Conservation (phyloP, 768 basidiomycete genomes). For the Coprinellus micaceus region DNA sequence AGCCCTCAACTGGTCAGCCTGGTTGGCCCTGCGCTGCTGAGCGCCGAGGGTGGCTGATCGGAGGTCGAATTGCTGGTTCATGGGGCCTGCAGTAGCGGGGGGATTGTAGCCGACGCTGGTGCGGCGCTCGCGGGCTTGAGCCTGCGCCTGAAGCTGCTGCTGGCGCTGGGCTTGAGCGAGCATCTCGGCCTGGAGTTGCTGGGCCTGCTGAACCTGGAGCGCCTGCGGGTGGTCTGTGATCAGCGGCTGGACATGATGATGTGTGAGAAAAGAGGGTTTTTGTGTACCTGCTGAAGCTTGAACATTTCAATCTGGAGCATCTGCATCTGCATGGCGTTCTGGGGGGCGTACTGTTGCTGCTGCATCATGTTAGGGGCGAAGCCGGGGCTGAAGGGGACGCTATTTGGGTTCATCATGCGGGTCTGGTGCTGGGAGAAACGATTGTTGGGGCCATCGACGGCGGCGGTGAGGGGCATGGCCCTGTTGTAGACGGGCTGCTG, state of each 20-base stretch:
- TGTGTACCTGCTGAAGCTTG: slow-evolving; percentile 84
- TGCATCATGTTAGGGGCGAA: slow-evolving; percentile 52
- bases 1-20: slow-evolving; percentile 62
- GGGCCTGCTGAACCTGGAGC: slow-evolving; percentile 68
- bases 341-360: slow-evolving; percentile 31
- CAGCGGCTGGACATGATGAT: slow-evolving; percentile 8
- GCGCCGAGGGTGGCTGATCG: slow-evolving; percentile 51
- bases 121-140: slow-evolving; percentile 41
- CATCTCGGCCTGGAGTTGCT: slow-evolving; percentile 74
- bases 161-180: slow-evolving; percentile 57
- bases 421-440: slow-evolving; percentile 63
- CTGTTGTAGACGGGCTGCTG: slow-evolving; percentile 48
- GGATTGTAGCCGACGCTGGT: slow-evolving; percentile 44
- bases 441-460: slow-evolving; percentile 66
- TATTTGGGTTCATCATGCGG: slow-evolving; percentile 51
- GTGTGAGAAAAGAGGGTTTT: slow-evolving; percentile 18
- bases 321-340: slow-evolving; percentile 67
- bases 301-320: slow-evolving; percentile 82
- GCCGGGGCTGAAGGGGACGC: slow-evolving; percentile 51
- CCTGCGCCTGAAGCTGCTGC: slow-evolving; percentile 33
- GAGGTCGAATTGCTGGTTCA: slow-evolving; percentile 60
- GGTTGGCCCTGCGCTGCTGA: slow-evolving; percentile 64
- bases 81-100: slow-evolving; percentile 74
- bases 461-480: slow-evolving; percentile 61
- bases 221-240: slow-evolving; percentile 36